phyloP scores from a whole-genome alignment of 805 yeast genomes.

The Nakazawaea molendinolei region DNA sequence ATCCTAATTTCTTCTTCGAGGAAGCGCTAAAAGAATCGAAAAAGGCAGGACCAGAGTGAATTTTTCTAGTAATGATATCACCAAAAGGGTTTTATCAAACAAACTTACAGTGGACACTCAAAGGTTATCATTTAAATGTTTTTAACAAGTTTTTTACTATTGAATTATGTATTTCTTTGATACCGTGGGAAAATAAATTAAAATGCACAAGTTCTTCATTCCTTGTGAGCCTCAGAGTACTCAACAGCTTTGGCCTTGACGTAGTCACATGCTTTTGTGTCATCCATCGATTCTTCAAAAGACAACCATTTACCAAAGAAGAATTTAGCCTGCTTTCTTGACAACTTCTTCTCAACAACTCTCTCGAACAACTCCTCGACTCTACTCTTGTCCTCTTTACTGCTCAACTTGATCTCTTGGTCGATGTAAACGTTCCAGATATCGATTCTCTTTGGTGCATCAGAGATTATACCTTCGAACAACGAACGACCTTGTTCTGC shows the following conservation, averaged over 20 bases:
- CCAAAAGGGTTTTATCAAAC: no score
- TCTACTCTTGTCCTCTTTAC: slow-evolving; percentile 54
- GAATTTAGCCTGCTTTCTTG: slow-evolving; percentile 87
- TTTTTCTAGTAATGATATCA: no score
- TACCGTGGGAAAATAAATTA: no score
- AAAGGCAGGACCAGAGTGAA: background rate
- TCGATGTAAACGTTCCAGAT: slow-evolving; percentile 94
- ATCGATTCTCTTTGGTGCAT: slow-evolving; percentile 88
- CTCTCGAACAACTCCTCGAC: slow-evolving; percentile 82
- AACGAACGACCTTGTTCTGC: slow-evolving; percentile 91
- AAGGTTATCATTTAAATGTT: no score
- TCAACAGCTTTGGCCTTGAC: slow-evolving; percentile 90
- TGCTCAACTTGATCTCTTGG: slow-evolving; percentile 59
- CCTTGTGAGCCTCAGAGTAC: slow-evolving; percentile 25
- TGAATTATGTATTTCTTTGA: no score
- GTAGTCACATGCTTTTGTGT: slow-evolving; percentile 65
- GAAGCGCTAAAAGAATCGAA: slow-evolving; percentile 10
- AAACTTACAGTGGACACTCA: no score
- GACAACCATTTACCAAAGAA: slow-evolving; percentile 90
- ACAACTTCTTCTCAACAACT: slow-evolving; percentile 57
- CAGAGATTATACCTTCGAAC: slow-evolving; percentile 85
- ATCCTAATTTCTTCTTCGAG: slow-evolving; percentile 12
- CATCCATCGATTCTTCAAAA: slow-evolving; percentile 65
- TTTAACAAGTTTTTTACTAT: no score
- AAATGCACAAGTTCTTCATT: background rate